Conservation (phyloP, 1,284 basidiomycete genomes). For the Trichosporon faecale region DNA sequence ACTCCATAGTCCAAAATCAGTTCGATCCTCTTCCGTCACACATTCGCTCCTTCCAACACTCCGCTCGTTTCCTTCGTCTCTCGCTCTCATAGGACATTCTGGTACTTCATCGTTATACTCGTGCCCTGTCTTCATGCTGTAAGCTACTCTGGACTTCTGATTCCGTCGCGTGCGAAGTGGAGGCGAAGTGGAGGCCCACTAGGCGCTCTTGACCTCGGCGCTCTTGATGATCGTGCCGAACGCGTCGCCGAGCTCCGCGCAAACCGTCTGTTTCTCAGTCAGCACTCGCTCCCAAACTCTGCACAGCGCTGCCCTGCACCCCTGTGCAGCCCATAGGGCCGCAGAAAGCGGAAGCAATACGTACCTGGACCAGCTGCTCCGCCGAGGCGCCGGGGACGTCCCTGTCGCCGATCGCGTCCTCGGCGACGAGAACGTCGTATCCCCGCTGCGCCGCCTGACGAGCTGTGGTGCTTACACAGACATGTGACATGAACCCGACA, state of each 20-base stretch:
- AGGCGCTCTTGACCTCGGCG: conserved; percentile 18
- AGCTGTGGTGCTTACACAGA: conserved; percentile 33
- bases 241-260: conserved; percentile 23
- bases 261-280: conserved; percentile 14
- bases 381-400: conserved; percentile 33
- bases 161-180: not conserved
- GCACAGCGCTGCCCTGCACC: not conserved
- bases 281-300: not conserved
- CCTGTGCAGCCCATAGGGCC: not conserved
- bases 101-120: not conserved
- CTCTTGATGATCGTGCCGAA: conserved; percentile 25
- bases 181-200: no score
- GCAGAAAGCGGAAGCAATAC: not conserved
- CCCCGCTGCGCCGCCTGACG: conserved; percentile 32
- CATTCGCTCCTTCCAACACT: not conserved
- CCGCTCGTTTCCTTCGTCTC: not conserved
- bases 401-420: conserved; percentile 33
- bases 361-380: conserved; percentile 19
- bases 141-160: not conserved
- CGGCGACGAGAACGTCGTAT: conserved; percentile 28
- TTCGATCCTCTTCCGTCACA: not conserved
- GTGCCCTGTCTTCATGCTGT: not conserved
- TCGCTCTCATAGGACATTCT: not conserved
- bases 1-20: no score
- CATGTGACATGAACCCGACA: conserved; percentile 36